Evolutionary conservation across 805 yeast species (phyloP).

Genomic region (Babjeviella inositovora): DNA sequence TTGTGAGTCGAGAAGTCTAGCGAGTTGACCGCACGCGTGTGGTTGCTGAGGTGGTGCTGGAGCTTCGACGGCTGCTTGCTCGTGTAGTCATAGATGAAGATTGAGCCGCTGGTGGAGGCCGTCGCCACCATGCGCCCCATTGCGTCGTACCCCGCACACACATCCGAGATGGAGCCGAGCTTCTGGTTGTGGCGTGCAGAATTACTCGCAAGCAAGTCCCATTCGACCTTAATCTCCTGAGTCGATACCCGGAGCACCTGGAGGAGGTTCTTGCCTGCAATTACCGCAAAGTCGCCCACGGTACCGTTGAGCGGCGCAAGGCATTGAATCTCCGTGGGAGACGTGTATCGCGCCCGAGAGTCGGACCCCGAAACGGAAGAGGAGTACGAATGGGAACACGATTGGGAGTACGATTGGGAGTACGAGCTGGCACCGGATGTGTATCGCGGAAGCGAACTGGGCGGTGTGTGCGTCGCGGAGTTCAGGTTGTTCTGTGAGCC

Average conservation of each 20-base stretch:
- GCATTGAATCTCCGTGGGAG: constrained; percentile 7
- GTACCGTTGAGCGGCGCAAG: constrained; percentile 14
- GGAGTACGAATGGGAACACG: too few species aligned
- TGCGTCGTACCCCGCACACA: constrained; percentile 21
- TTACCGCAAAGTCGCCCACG: constrained; percentile 14
- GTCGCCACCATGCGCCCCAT: constrained; percentile 22
- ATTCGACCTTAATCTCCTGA: constrained; percentile 11
- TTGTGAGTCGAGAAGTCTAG: constrained; percentile 20
- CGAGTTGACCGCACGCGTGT: constrained; percentile 27
- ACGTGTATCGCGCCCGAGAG: too few species aligned
- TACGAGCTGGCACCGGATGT: constrained; percentile 5
- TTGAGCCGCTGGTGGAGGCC: constrained; percentile 29
- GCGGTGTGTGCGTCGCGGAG: constrained; percentile 4
- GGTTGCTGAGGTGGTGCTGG: constrained; percentile 17
- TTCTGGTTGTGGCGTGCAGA: constrained; percentile 12
- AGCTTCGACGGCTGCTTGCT: constrained; percentile 11
- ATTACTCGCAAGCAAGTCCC: constrained; percentile 13
- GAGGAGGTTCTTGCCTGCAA: constrained; percentile 23
- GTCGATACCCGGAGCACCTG: constrained; percentile 14
- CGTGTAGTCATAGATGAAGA: constrained; percentile 13
- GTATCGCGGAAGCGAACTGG: constrained; percentile 6
- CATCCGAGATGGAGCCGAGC: constrained; percentile 22
- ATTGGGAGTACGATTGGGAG: too few species aligned
- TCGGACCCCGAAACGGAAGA: too few species aligned
- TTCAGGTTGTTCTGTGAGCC: constrained; percentile 12